Base-by-base conservation (phyloP, 805 yeast species). In the Isabelozyma pseudorhagii region DNA sequence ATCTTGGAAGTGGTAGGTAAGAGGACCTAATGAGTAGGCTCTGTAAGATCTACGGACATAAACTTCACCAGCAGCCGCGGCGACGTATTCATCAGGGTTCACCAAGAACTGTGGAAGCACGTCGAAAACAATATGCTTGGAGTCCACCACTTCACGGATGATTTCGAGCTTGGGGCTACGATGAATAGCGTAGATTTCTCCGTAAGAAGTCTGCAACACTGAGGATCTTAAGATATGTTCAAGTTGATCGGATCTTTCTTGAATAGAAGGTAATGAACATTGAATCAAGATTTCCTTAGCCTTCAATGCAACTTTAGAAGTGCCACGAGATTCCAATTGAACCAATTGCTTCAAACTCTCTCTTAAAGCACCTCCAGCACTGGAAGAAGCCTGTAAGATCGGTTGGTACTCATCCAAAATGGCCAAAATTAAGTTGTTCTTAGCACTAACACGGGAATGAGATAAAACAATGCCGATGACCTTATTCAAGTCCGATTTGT, bases 221-320 rank as follows among this genome's bases (percentile, higher is more conserved):
- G 97, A 85, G 8, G 96, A 83, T 69, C 90, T 84, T 70, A 94
- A 80, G 60, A 94, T 94, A 68, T 93, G 97, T 75, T 96, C 98
- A 64, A 94, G 81, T 75, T 96, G 99, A 68, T 93, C 97, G 31
- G 96, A 86, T 75, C 98, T 85, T 73, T 94, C 99, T 69, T 89
- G 84, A 54, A 91, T 85, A 3, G 98, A 91, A 38, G 99, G 99
- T 72, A 94, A 79, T 29, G 98, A 90, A 68, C 97, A 94, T 77
- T 92, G 97, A 62, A 94, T 94, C 62, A 94, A 81, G 52, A 96
- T 87, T 73, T 96, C 99, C 67, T 98, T 84, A 1, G 98, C 97
- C 70, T 89, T 91, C 64, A 94, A 77, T 27, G 97, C 89, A 46
- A 93, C 97, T 77, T 92, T 93, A 28, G 97, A 93, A 38, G 97